Base-by-base conservation (phyloP, 208 protist species). In the Porcisia hertigi region DNA sequence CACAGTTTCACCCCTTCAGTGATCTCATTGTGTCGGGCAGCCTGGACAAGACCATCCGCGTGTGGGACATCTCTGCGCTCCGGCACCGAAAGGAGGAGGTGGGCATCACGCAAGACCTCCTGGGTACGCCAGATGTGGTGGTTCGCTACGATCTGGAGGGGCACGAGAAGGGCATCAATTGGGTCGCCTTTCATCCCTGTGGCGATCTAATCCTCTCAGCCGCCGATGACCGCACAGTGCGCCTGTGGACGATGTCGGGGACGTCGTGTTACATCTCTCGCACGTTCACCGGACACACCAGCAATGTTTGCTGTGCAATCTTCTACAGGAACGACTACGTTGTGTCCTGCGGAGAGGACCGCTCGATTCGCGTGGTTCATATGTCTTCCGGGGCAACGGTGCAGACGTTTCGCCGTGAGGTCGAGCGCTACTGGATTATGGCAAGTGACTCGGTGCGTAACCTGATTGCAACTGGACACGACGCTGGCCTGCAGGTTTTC, bases 151-250 rank as follows among this genome's bases (percentile, higher is more conserved):
- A 99, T 18, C 83, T 99, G 8, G 98, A 99, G 66, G 99, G 98
- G 14, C 99, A 99, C 81, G 96, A 99, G 69, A 95, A 98, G 74
- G 99, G 98, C 55, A 98, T 99, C 34, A 99, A 99, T 88, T 99
- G 98, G 97, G 99, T 98, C 12, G 83, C 88, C 36, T 99, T 99
- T 86, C 99, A 99, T 86, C 98, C 98, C 7, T 97, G 92, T 23
- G 81, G 97, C 52, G 78, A 75, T 49, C 71, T 98, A 41, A 97
- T 99, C 36, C 92, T 99, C 12, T 99, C 98, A 8, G 98, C 92
- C 36, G 90, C 97, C 39, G 99, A 99, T 83, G 99, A 99, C 82
- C 88, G 98, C 67, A 95, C 96, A 11, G 92, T 99, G 53, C 97
- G 98, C 74, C 75, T 99, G 6, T 99, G 98, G 99, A 85, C 91